A percentile compares a stretch with the other conserved stretches of the same genome.
These are phyloP conservation scores for Talaromyces sp. DNA, from an alignment of 2,329 filamentous ascomycete species.

Conservation along the genomic window DNA sequence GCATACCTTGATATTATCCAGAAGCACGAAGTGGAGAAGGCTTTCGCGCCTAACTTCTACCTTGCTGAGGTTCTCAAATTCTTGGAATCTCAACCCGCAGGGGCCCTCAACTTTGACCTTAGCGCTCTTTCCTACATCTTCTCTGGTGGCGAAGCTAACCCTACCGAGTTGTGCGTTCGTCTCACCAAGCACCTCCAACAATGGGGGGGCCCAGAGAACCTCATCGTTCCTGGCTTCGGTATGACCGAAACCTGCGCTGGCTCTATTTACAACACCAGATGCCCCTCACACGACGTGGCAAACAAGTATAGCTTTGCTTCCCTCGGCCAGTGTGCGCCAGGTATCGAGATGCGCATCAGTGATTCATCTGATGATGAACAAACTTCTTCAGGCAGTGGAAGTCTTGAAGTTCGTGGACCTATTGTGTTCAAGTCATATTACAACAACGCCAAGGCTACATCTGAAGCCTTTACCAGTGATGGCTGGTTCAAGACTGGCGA, in stretches of 20 bases:
- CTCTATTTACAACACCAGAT: conserved; percentile 43
- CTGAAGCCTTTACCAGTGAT: conserved; percentile 30
- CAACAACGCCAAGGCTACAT: conserved; percentile 32
- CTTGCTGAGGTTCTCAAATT: conserved; percentile 15
- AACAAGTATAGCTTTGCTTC: neutral
- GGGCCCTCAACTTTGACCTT: conserved; percentile 34
- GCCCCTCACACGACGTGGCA: conserved; percentile 23
- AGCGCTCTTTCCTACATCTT: conserved; percentile 26
- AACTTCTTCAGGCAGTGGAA: neutral
- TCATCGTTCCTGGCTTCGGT: conserved; percentile 22
- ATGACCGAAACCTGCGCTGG: conserved; percentile 28
- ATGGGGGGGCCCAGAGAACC: neutral
- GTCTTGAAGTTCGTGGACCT: conserved; percentile 27
- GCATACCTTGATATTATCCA: conserved; percentile 47
- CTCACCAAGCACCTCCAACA: conserved; percentile 17
- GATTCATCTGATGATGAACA: neutral
- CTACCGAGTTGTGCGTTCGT: conserved; percentile 36
- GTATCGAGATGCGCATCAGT: neutral
- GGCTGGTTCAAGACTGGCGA: conserved; percentile 40
- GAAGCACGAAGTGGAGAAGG: conserved; percentile 34
- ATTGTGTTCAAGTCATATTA: conserved; percentile 33
- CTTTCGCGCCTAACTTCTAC: conserved; percentile 34
- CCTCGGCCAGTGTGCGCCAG: neutral
- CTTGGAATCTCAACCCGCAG: conserved; percentile 49
- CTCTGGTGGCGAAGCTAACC: conserved; percentile 45